Base-by-base conservation (phyloP, 768 basidiomycete genomes). In the Lactarius sp. region DNA sequence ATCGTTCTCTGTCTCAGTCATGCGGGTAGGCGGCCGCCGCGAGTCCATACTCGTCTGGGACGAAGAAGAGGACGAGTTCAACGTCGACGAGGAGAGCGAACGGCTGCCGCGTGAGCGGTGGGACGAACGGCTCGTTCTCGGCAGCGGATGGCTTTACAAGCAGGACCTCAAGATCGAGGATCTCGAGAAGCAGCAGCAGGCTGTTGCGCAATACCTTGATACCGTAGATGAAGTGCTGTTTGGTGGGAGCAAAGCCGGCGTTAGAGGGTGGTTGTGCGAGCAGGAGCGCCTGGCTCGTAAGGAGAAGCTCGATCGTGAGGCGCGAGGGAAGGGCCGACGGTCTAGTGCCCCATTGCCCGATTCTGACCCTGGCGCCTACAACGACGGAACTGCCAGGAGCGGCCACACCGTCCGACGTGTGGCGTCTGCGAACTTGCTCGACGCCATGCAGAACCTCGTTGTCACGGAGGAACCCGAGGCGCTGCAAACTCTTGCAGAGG, bases 161-260 rank as follows among this genome's bases (percentile, higher is more conserved):
- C 87, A 86, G 69, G 86, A 90, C 68, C 69, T 92, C 59, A 73
- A 69, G 16, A 73, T 87, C 37, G 74, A 72, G 20, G 79, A 85
- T 36, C 73, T 93, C 60, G 71, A 44, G 67, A 83, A 78, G 71
- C 90, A 92, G 72, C 76, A 81, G 66, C 73, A 72, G 1, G 79
- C 82, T 5, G 81, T 94, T 3, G 72, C 73, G 42, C 71, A 75
- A 53, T 94, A 93, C 72, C 71, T 92, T 62, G 84, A 90, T 65
- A 78, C 85, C n/a, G 91, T 92, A 3, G 92, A 93, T 68, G 83
- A 86, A 62, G 86, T 88, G 3, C 71, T 94, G 14, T 94, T 94
- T 62, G 83, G 83, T 7, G 85, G 85, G 1, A 77, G 76, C 59
- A 80, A 78, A 68, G 78, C 77, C 13, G 76, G 75, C 6, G 76